Base-by-base conservation (phyloP, 2,329 filamentous ascomycete species). In the Aspergillus thermomutatus region DNA sequence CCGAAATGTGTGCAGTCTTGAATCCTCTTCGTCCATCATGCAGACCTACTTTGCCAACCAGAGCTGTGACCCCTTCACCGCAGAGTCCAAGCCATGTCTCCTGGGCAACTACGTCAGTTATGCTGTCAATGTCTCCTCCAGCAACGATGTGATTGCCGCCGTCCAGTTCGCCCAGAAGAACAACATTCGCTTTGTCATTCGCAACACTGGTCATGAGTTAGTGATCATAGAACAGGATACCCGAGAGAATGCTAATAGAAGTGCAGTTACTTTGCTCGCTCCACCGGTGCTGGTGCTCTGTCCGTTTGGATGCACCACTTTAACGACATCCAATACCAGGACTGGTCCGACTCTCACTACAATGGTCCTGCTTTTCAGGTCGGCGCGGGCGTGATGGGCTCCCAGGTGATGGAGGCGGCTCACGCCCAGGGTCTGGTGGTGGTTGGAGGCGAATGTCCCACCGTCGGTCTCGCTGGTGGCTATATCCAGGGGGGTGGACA, bases 401-500 rank as follows among this genome's bases (percentile, higher is more conserved):
- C 66, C 45, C 76, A 83, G 10, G 66, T 82, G 0, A 80, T 85
- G 55, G 67, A 75, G 1, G 72, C 75, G n/a, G 76, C 81, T 0
- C 70, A 78, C 52, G 67, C 73, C 9, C 65, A 76, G 60, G 77
- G 80, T 52, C 70, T 83, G 17, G 77, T 77, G 0, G 71, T 86
- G 3, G 80, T 87, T 0, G 81, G 80, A 0, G 85, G 85, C 5
- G 79, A 79, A 4, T 79, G 78, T 23, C 79, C 78, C 1, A 82
- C 81, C 0, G 83, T 87, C 10, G 84, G 84, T 7, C 64, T 84
- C 3, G 80, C 82, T 0, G 85, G 85, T 34, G 85, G 85, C 1
- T 88, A 82, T 62, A 80, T 77, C 6, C 82, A 85, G 67, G 84
- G 84, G 7, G 86, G 84, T 26, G 86, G 86, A 0, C 83, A 86